phyloP scores from a whole-genome alignment of 2,329 filamentous ascomycete species.

The Colletotrichum spaethianum region DNA sequence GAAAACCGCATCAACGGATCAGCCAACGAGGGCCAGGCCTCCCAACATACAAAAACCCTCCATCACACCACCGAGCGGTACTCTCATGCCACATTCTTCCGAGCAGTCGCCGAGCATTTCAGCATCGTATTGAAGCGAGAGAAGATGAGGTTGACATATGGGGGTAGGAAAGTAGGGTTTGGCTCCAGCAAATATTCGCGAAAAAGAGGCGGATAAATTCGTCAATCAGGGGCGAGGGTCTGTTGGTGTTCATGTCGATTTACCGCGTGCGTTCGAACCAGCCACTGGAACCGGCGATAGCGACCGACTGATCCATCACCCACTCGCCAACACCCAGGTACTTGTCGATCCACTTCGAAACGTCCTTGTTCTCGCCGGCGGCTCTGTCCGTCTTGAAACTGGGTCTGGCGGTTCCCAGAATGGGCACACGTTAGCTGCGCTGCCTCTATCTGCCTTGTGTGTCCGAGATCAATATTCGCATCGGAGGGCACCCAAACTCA shows the following conservation, averaged over 20 bases:
- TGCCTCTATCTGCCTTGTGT: background rate
- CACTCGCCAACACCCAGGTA: slow-evolving; percentile 97
- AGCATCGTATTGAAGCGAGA: slow-evolving; percentile 1
- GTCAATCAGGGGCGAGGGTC: background rate
- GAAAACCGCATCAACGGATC: background rate
- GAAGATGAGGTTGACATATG: background rate
- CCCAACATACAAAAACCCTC: background rate
- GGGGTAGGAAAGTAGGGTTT: background rate
- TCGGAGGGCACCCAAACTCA: slow-evolving; percentile 69
- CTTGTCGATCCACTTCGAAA: slow-evolving; percentile 91
- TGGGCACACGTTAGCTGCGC: slow-evolving; percentile 60
- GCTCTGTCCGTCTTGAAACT: slow-evolving; percentile 92
- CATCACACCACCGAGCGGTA: slow-evolving; percentile 7
- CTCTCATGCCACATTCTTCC: background rate
- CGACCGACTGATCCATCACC: slow-evolving; percentile 98
- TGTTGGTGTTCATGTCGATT: slow-evolving; percentile 1
- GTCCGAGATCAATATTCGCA: slow-evolving; percentile 8
- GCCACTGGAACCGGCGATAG: slow-evolving; percentile 87
- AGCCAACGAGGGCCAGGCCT: slow-evolving; percentile 4
- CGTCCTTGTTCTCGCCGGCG: slow-evolving; percentile 82
- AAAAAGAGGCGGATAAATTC: background rate
- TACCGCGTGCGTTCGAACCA: slow-evolving; percentile 94
- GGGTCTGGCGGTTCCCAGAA: slow-evolving; percentile 65
- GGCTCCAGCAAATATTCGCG: background rate
- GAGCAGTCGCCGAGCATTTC: slow-evolving; percentile 24